Conservation (phyloP, 139 green algal genomes). For the Picochlorum sp. region DNA sequence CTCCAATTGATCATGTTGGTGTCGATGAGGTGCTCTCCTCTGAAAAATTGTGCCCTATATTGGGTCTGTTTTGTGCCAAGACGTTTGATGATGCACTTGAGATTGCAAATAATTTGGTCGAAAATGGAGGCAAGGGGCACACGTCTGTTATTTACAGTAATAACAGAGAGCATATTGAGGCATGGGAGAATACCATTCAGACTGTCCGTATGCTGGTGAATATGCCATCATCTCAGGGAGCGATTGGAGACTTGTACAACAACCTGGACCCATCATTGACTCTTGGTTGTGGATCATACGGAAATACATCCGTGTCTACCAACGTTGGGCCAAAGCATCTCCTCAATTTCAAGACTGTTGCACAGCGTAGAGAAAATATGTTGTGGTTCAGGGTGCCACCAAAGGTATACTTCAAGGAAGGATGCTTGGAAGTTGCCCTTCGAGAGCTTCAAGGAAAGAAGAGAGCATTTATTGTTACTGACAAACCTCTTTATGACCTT, state of each 20-base stretch:
- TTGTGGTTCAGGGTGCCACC: slow-evolving; percentile 58
- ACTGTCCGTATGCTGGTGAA: slow-evolving; percentile 62
- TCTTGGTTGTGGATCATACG: slow-evolving; percentile 57
- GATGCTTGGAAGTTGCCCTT: slow-evolving; percentile 46
- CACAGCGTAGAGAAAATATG: slow-evolving; percentile 53
- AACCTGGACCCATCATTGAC: slow-evolving; percentile 62
- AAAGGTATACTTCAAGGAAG: slow-evolving; percentile 51
- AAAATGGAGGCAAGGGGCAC: slow-evolving; percentile 6
- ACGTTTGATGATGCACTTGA: neutral
- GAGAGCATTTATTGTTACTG: slow-evolving; percentile 55
- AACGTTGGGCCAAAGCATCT: slow-evolving; percentile 59
- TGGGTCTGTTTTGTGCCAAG: slow-evolving; percentile 23
- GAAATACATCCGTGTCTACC: slow-evolving; percentile 46
- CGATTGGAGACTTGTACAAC: slow-evolving; percentile 57
- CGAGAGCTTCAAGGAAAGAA: slow-evolving; percentile 38
- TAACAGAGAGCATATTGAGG: slow-evolving; percentile 6
- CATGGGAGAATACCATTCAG: slow-evolving; percentile 32
- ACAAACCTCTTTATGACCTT: slow-evolving; percentile 56
- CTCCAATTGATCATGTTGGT: slow-evolving; percentile 28
- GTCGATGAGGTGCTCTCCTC: slow-evolving; percentile 42
- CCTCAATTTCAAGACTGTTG: slow-evolving; percentile 60
- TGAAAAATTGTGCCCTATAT: slow-evolving; percentile 65
- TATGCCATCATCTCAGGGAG: slow-evolving; percentile 42
- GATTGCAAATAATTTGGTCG: neutral
- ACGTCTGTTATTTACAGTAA: slow-evolving; percentile 9